These are phyloP conservation scores for Cytidiella melzeri DNA, from an alignment of 768 basidiomycete species.

Conservation along the genomic window DNA sequence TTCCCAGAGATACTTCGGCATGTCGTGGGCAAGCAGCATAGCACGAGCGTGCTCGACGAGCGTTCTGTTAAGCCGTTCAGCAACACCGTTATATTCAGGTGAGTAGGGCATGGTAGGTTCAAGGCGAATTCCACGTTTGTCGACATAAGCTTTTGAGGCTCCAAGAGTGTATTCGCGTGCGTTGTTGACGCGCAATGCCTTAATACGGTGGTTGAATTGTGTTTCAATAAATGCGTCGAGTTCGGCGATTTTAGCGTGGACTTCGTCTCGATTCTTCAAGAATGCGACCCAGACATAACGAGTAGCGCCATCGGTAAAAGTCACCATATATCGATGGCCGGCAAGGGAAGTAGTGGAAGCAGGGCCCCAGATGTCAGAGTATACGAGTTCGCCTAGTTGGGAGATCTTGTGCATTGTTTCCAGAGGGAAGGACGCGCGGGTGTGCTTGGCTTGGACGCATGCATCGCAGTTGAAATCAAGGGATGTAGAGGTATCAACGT, in stretches of 20 bases:
- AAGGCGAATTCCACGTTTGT: too few species aligned
- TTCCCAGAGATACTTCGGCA: constrained; percentile 23
- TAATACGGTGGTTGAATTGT: too few species aligned
- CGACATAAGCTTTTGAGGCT: constrained; percentile 28
- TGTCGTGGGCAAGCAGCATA: constrained; percentile 18
- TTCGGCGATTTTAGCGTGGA: constrained; percentile 24
- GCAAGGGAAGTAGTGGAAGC: constrained; percentile 24
- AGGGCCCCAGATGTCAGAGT: constrained; percentile 44
- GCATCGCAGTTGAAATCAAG: constrained; percentile 30
- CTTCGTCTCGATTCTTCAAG: constrained; percentile 25
- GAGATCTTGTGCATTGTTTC: too few species aligned
- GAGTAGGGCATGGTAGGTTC: constrained; percentile 38
- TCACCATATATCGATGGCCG: constrained; percentile 16
- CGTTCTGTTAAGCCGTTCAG: constrained; percentile 26
- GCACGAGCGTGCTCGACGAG: constrained; percentile 19
- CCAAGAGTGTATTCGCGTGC: constrained; percentile 28
- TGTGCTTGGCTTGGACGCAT: constrained; percentile 39
- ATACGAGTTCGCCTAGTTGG: constrained; percentile 30
- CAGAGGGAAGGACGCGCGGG: constrained; percentile 24
- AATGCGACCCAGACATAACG: constrained; percentile 23
- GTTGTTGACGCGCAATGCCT: constrained; percentile 23
- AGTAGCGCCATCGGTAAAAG: constrained; percentile 27
- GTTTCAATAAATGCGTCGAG: constrained; percentile 29
- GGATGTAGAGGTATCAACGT: neutral
- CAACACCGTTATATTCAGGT: constrained; percentile 38